Evolutionary conservation across 306 rosid species (phyloP), one percentile per base, ranked within the genome.

Genomic region (apple (Malus domestica)): DNA sequence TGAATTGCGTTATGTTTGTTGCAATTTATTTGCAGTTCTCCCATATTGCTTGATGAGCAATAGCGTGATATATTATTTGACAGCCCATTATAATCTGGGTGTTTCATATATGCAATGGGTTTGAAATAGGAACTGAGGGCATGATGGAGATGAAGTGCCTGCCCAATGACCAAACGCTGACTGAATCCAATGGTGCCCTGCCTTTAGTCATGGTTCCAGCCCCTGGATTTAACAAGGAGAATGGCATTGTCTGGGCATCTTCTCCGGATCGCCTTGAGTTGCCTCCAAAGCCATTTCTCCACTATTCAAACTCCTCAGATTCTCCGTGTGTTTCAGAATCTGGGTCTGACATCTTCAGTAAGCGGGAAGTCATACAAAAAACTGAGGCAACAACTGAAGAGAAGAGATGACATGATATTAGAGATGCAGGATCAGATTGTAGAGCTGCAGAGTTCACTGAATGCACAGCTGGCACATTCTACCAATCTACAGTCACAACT

Each of bases 341-440:
- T 72, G 98, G 98, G 77, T 92, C 97, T 59, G 98, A 95, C 73
- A 86, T 92, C 81, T 95, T 90, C 77, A 90, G 90, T 67, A 95
- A 92, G 87, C 89, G 98, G 40, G 98, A 95, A 79, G 98, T 92
- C 65, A 92, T 95, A 60, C 96, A 90, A 78, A 95, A 95, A 95
- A 85, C 84, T 95, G 80, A 89, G 98, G 82, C 98, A 92, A 71
- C 98, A 95, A 68, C 66, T 95, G 83, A 92, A 92, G 91, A 86
- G 96, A 79, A 89, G 98, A 81, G 98, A 95, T 70, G 97, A 92
- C 10, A 95, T 95, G 98, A 85, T 95, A 76, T 72, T 95, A 63
- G 98, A 94, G 86, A 94, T 94, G 98, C 97, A 94, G 86, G 97
- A 94, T 82, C 98, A 91, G 88, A 90, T 94, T 72, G 88, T 84